Conservation (phyloP, 768 basidiomycete species). For the Hygrophoropsis aurantiaca region DNA sequence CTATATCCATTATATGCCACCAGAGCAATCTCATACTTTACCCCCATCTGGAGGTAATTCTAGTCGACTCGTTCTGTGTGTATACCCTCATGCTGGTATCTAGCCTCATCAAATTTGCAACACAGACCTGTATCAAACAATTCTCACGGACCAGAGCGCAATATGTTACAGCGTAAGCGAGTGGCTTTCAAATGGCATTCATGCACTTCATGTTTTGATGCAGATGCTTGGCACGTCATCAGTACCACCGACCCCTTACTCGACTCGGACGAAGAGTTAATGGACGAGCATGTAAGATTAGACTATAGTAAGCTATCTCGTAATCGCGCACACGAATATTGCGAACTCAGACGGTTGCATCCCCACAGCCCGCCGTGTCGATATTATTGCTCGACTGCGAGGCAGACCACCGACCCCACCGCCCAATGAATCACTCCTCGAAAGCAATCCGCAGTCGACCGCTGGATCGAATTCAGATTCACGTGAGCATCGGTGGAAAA, state of each 20-base stretch:
- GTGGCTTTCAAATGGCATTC: neutral
- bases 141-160: constrained; percentile 31
- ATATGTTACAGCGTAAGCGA: constrained; percentile 46
- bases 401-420: constrained; percentile 51
- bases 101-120: constrained; percentile 13
- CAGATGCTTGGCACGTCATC: constrained; percentile 76
- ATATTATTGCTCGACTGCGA: constrained; percentile 52
- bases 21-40: constrained; percentile 18
- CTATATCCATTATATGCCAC: constrained; percentile 33
- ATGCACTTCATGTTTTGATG: neutral
- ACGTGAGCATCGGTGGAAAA: constrained; percentile 37
- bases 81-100: constrained; percentile 6
- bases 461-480: constrained; percentile 12
- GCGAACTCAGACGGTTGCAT: neutral
- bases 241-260: constrained; percentile 61
- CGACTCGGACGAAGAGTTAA: constrained; percentile 73
- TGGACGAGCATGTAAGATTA: constrained; percentile 58
- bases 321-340: no score
- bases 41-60: constrained; percentile 21
- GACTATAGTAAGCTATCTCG: constrained; percentile 59
- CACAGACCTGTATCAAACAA: constrained; percentile 7
- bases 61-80: constrained; percentile 6
- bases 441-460: constrained; percentile 1
- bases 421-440: constrained; percentile 18
- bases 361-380: constrained; percentile 47